These are phyloP conservation scores for Bryoglossum gracile DNA, from an alignment of 495 filamentous ascomycete genomes.

Conservation along the genomic window DNA sequence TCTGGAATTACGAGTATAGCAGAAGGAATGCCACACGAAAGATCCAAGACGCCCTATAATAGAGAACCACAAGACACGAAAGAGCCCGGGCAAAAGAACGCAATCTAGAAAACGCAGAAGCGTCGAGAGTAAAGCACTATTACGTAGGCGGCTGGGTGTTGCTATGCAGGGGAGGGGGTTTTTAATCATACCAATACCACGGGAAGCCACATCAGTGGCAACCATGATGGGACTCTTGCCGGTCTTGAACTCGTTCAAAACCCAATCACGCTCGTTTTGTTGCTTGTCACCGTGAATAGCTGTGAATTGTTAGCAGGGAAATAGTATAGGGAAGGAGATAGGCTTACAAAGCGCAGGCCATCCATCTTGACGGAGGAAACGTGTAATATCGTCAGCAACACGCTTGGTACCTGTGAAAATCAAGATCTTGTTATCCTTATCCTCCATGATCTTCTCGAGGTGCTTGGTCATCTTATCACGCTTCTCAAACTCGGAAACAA, in stretches of 20 bases:
- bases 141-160: slow-evolving; percentile 63
- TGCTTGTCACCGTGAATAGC: slow-evolving; percentile 99
- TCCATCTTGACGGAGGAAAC: slow-evolving; percentile 96
- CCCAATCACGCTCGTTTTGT: slow-evolving; percentile 99
- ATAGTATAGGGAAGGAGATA: background rate
- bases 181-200: slow-evolving; percentile 99
- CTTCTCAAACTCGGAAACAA: slow-evolving; percentile 94
- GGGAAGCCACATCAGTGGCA: slow-evolving; percentile 95
- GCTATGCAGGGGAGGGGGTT: slow-evolving; percentile 41
- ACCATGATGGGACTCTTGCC: slow-evolving; percentile 95
- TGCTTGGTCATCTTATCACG: slow-evolving; percentile 96
- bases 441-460: slow-evolving; percentile 96
- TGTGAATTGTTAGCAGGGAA: slow-evolving; percentile 37
- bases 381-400: slow-evolving; percentile 95
- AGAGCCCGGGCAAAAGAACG: slow-evolving; percentile 78
- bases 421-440: slow-evolving; percentile 84
- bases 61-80: slow-evolving; percentile 73
- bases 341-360: slow-evolving; percentile 95
- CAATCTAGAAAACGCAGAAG: slow-evolving; percentile 66
- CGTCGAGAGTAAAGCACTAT: slow-evolving; percentile 88
- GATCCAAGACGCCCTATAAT: slow-evolving; percentile 77
- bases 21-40: slow-evolving; percentile 63
- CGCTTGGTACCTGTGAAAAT: slow-evolving; percentile 99
- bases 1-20: slow-evolving; percentile 66
- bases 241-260: slow-evolving; percentile 98